Conservation (phyloP, 2,329 filamentous ascomycete species). For the Aschersonia sp. region DNA sequence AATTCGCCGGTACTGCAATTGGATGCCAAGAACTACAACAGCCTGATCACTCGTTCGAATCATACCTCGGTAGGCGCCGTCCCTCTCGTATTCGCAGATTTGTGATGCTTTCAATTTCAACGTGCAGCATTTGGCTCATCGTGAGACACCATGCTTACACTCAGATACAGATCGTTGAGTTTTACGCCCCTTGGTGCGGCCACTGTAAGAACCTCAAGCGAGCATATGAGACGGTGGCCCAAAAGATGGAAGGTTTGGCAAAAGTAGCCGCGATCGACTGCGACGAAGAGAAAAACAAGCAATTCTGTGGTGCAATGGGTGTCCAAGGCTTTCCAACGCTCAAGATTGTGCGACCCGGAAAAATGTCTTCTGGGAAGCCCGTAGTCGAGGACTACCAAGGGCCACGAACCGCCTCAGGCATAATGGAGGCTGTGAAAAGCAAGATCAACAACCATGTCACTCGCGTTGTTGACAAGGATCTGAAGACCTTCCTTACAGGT, state of each 20-base stretch:
- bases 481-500: constrained; percentile 62
- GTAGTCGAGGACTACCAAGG: constrained; percentile 86
- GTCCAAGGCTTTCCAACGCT: constrained; percentile 91
- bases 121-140: background rate
- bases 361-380: constrained; percentile 61
- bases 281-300: constrained; percentile 86
- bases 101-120: background rate
- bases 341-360: constrained; percentile 79
- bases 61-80: constrained; percentile 62
- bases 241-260: constrained; percentile 76
- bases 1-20: constrained; percentile 79
- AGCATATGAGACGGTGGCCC: constrained; percentile 87
- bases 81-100: background rate
- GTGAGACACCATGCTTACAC: background rate
- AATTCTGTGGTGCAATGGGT: constrained; percentile 70
- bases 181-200: constrained; percentile 96
- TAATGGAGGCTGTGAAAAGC: constrained; percentile 71
- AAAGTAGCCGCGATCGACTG: constrained; percentile 93
- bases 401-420: constrained; percentile 66
- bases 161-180: constrained; percentile 48
- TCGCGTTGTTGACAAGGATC: constrained; percentile 62
- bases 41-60: constrained; percentile 75
- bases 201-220: constrained; percentile 95
- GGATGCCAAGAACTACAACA: constrained; percentile 64
- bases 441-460: constrained; percentile 90